Percentiles rank a stretch among this genome's conserved stretches.
phyloP scores from a whole-genome alignment of 192 early-diverging fungal species.

The Backusella tuberculispora region DNA sequence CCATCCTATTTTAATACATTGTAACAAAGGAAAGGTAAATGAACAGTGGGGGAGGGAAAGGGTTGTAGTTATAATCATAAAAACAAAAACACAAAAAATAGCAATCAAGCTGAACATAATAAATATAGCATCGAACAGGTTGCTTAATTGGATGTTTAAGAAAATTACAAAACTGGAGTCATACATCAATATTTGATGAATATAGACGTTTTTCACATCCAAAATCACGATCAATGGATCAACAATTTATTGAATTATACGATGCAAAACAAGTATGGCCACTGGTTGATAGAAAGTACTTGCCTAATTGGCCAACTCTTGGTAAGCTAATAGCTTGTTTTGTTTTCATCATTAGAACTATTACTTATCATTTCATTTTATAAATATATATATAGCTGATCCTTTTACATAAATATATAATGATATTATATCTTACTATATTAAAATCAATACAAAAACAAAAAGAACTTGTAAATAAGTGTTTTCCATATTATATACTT shows the following conservation, averaged over 20 bases:
- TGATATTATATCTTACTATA: not conserved
- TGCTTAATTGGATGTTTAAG: constrained; percentile 94
- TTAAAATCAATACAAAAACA: not conserved
- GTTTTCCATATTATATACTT: not conserved
- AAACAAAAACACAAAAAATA: not conserved
- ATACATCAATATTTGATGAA: constrained; percentile 98
- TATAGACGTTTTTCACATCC: constrained; percentile 91
- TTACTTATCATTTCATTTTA: not conserved
- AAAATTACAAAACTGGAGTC: constrained; percentile 93
- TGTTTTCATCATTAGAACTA: too few relatives aligned
- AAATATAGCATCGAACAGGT: constrained; percentile 84
- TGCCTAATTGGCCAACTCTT: constrained; percentile 74
- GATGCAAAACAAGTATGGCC: constrained; percentile 70
- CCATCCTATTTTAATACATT: constrained; percentile 91
- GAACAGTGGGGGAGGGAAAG: too few relatives aligned
- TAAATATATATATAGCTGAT: not conserved
- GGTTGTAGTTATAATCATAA: too few relatives aligned
- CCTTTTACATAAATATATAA: constrained; percentile 10
- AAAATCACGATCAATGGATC: constrained; percentile 83
- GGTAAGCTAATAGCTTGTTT: constrained; percentile 21
- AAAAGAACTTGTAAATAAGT: constrained; percentile 2
- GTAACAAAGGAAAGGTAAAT: constrained; percentile 89
- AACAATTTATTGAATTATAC: constrained; percentile 86
- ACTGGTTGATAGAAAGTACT: constrained; percentile 54
- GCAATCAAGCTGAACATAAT: not conserved